Base-by-base conservation (phyloP, 1,139 yeast species). In the Chernovozyma aurita region DNA sequence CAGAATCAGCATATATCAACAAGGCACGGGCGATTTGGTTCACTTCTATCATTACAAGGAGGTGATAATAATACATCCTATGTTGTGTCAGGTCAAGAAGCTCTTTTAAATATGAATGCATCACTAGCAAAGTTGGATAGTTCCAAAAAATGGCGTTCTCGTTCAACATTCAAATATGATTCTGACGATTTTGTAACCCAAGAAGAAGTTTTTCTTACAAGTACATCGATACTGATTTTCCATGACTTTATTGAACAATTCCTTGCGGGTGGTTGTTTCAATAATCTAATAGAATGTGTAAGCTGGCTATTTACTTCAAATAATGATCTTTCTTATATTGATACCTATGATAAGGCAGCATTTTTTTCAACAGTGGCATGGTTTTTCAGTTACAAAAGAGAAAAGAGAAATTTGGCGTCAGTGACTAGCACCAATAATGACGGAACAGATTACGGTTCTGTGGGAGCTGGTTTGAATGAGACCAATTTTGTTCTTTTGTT, bases 11-110 rank as follows among this genome's bases (percentile, higher is more conserved):
- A 70, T 35, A 65, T 77, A 4, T 76, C 84, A 1, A 75, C 90
- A 0, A 72, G 98, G 36, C 98, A 92, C 53, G 92, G 95, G 3
- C 71, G 95, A 30, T 92, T 92, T 63, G 98, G 98, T 1, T 80
- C 97, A 0, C 65, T 90, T 45, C 59, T 88, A 9, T 81, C 95
- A 1, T 69, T 88, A 22, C 77, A 80, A 42, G 73, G 78, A 20
- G 67, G 72, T 12, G 76, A 74, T 38, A 70, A 73, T 40, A 75
- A 73, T 7, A 68, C 84, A 31, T 62, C 85, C 20, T 77, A 86
- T 13, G 77, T 87, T 0, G 59, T 70, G 8, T 78, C 95, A 1
- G 95, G 96, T 4, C 90, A 85, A 45, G 78, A 77, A 43, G 86
- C 82, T 2, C 53, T 84, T 8, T 50, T 65, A 13, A 65, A 70